Conservation (phyloP, 2,329 filamentous ascomycete genomes). For the Pleurostoma richardsiae region DNA sequence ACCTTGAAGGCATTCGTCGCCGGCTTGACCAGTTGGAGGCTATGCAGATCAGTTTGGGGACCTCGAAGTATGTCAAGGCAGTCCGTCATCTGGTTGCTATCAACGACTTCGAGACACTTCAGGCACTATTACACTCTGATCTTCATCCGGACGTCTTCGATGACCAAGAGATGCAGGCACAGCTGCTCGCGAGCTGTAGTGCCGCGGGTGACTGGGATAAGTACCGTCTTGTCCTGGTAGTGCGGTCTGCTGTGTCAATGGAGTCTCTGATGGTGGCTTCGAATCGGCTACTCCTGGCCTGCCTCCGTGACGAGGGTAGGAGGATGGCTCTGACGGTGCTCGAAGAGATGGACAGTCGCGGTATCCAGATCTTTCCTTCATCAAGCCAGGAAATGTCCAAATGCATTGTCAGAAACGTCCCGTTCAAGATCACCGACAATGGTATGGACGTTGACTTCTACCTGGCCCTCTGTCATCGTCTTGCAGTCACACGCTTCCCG, state of each 20-base stretch:
- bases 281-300: slow-evolving; percentile 25
- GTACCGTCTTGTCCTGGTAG: slow-evolving; percentile 36
- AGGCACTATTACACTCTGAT: slow-evolving; percentile 40
- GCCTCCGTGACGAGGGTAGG: slow-evolving; percentile 19
- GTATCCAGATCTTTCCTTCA: slow-evolving; percentile 16
- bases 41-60: slow-evolving; percentile 57
- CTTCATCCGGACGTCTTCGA: slow-evolving; percentile 54
- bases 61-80: slow-evolving; percentile 60
- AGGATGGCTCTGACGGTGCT: slow-evolving; percentile 24
- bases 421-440: slow-evolving; percentile 13
- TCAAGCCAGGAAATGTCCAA: slow-evolving; percentile 18
- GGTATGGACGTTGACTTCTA: slow-evolving; percentile 21
- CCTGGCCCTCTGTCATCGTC: slow-evolving; percentile 24
- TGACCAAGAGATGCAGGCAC: slow-evolving; percentile 32
- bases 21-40: slow-evolving; percentile 57
- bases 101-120: slow-evolving; percentile 45
- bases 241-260: slow-evolving; percentile 29
- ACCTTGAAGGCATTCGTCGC: slow-evolving; percentile 47
- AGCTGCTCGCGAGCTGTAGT: slow-evolving; percentile 27
- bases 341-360: slow-evolving; percentile 28
- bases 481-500: slow-evolving; percentile 32
- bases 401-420: slow-evolving; percentile 21
- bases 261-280: slow-evolving; percentile 20
- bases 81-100: slow-evolving; percentile 58
- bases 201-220: slow-evolving; percentile 32